These are phyloP conservation scores for Kingdonia uniflora DNA, from an alignment of 164 flowering plant species.

Conservation along the genomic window DNA sequence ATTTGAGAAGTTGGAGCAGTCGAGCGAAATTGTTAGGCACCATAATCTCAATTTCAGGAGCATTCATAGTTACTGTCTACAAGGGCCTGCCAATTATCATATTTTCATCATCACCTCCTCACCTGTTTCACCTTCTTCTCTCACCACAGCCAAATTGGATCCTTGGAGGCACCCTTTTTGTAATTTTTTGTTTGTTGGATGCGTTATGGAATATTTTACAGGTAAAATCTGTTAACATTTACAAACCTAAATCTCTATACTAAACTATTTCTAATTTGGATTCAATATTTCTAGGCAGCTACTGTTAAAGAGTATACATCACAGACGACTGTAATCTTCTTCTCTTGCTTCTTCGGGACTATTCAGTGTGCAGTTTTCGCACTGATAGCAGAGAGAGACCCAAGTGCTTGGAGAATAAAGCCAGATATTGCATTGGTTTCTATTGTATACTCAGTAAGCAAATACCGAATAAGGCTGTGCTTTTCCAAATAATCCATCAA, in stretches of 20 bases:
- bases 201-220: constrained; percentile 28
- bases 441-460: constrained; percentile 1
- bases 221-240: constrained; percentile 7
- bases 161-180: too few species aligned
- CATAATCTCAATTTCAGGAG: too few species aligned
- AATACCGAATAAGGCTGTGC: too few species aligned
- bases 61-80: constrained; percentile 23
- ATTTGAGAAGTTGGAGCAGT: too few species aligned
- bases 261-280: background rate
- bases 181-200: constrained; percentile 9
- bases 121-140: background rate
- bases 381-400: constrained; percentile 25
- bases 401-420: constrained; percentile 29
- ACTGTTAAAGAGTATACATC: constrained; percentile 32
- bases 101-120: background rate
- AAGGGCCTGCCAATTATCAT: constrained; percentile 25
- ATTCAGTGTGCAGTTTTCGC: constrained; percentile 29
- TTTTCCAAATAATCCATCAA: too few species aligned
- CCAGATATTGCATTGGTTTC: background rate
- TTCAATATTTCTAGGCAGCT: constrained; percentile 25
- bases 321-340: constrained; percentile 24
- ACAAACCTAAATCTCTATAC: background rate
- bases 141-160: constrained; percentile 18
- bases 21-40: too few species aligned
- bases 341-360: constrained; percentile 35